Conservation (phyloP, 257 asterid species). For the Agastache rugosa region DNA sequence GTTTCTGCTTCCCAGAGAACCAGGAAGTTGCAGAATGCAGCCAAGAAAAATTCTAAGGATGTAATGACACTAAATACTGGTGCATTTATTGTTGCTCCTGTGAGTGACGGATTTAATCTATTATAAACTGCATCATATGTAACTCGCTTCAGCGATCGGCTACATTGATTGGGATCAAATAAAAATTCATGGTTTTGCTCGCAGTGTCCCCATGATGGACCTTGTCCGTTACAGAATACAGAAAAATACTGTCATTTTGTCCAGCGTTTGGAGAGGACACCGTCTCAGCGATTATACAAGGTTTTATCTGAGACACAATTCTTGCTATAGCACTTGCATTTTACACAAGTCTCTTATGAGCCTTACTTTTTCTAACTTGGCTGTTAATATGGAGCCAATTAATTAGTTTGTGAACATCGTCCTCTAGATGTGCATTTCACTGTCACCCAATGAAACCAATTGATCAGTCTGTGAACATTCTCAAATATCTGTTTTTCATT, state of each 20-base stretch:
- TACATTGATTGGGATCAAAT: constrained; percentile 18
- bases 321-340: constrained; percentile 7
- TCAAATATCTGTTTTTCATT: background rate
- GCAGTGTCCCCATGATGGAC: constrained; percentile 98
- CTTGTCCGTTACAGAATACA: constrained; percentile 81
- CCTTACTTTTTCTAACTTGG: constrained; percentile 5
- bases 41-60: constrained; percentile 53
- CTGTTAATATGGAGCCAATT: background rate
- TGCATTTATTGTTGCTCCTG: constrained; percentile 94
- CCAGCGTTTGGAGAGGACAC: constrained; percentile 91
- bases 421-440: background rate
- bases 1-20: constrained; percentile 56
- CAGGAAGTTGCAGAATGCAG: constrained; percentile 62
- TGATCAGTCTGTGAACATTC: background rate
- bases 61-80: constrained; percentile 72
- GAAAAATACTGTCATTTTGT: constrained; percentile 96
- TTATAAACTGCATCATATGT: constrained; percentile 19
- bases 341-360: constrained; percentile 18
- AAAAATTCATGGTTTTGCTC: constrained; percentile 35
- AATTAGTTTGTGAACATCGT: constrained; percentile 3
- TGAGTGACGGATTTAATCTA: constrained; percentile 48
- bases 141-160: constrained; percentile 11
- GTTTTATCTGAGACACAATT: constrained; percentile 41
- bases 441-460: background rate
- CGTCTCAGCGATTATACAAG: constrained; percentile 89